A percentile compares a stretch with the other conserved stretches of the same genome.
Evolutionary conservation across 371 early-diverging fungal species (phyloP).

Genomic region (Mucor mucedo): DNA sequence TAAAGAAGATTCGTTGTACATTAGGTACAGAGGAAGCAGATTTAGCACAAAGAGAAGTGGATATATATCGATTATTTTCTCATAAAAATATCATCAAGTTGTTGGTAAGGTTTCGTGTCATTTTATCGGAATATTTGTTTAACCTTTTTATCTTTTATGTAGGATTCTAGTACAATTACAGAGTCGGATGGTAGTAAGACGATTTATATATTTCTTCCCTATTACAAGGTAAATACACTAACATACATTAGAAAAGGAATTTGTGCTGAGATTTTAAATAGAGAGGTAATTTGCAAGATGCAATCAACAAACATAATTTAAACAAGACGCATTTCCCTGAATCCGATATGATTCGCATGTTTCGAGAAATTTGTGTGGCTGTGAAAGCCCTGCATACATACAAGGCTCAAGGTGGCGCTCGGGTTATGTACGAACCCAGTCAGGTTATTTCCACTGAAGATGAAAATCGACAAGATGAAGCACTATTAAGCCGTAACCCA

Average conservation of each 20-base stretch:
- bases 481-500: slow-evolving; percentile 11
- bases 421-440: slow-evolving; percentile 19
- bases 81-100: slow-evolving; percentile 69
- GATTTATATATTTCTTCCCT: slow-evolving; percentile 70
- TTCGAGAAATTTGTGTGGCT: slow-evolving; percentile 62
- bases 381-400: slow-evolving; percentile 63
- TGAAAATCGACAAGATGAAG: slow-evolving; percentile 25
- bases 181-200: slow-evolving; percentile 64
- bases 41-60: slow-evolving; percentile 65
- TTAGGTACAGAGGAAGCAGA: slow-evolving; percentile 61
- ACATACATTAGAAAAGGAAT: neutral
- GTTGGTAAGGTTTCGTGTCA: slow-evolving; percentile 45
- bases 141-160: neutral
- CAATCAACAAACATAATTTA: slow-evolving; percentile 50
- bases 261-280: slow-evolving; percentile 7
- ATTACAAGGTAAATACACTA: slow-evolving; percentile 51
- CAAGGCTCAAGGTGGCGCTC: slow-evolving; percentile 46
- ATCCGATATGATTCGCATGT: slow-evolving; percentile 54
- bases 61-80: slow-evolving; percentile 62
- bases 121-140: neutral
- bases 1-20: slow-evolving; percentile 75
- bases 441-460: slow-evolving; percentile 27
- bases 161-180: slow-evolving; percentile 49
- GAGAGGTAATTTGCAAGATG: slow-evolving; percentile 64
- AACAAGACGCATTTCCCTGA: slow-evolving; percentile 56